These are phyloP conservation scores for Phytophthora parvispora DNA, from an alignment of 352 stramenopile genomes.

Conservation along the genomic window DNA sequence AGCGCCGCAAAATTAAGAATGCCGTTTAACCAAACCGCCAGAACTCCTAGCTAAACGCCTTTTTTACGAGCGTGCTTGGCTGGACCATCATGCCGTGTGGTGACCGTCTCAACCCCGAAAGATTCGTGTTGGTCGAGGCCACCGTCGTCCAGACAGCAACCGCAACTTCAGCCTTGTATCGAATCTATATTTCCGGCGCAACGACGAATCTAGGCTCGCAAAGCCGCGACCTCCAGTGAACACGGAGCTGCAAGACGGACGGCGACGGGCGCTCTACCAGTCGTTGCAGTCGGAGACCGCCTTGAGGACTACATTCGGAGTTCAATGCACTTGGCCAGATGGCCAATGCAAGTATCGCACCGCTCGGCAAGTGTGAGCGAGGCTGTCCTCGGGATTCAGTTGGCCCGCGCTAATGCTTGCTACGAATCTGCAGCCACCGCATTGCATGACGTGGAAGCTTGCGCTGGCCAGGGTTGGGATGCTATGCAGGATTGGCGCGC, in stretches of 20 bases:
- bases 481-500: conserved; percentile 9
- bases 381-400: conserved; percentile 20
- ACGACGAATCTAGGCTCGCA: conserved; percentile 27
- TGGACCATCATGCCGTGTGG: conserved; percentile 8
- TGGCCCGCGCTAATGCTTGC: conserved; percentile 20
- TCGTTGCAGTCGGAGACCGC: not conserved
- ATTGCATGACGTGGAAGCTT: conserved; percentile 15
- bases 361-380: conserved; percentile 1
- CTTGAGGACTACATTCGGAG: conserved; percentile 14
- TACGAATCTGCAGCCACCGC: conserved; percentile 20
- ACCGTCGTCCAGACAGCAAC: conserved; percentile 3
- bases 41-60: conserved; percentile 4
- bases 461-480: not conserved
- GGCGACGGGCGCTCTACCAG: conserved; percentile 3
- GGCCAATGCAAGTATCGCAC: conserved; percentile 6
- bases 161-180: conserved; percentile 24
- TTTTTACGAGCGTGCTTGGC: conserved; percentile 9
- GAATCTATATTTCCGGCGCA: conserved; percentile 28
- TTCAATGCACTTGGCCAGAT: conserved; percentile 6
- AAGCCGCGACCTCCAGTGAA: conserved; percentile 12
- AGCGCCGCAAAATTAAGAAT: conserved; percentile 31
- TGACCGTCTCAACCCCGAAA: conserved; percentile 28
- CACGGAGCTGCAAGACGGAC: not conserved
- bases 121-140: conserved; percentile 24
- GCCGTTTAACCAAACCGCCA: conserved; percentile 25